Conservation (phyloP, 768 basidiomycete genomes). For the Russula foetens region DNA sequence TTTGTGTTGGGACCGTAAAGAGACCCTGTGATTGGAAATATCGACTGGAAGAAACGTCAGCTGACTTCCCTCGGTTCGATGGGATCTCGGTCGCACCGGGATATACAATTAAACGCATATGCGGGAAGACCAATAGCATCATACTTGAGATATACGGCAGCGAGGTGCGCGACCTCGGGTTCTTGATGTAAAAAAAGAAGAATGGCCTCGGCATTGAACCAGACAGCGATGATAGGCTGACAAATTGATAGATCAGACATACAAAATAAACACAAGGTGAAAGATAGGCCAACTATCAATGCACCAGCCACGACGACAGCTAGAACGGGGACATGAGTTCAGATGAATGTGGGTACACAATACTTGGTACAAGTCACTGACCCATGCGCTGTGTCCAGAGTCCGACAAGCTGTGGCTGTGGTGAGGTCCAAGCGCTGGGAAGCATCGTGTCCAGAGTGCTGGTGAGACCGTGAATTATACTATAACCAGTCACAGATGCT, state of each 20-base stretch:
- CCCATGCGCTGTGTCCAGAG: slow-evolving; percentile 88
- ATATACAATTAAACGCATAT: slow-evolving; percentile 49
- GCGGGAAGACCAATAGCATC: slow-evolving; percentile 75
- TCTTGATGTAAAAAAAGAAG: slow-evolving; percentile 73
- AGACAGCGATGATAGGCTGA: slow-evolving; percentile 54
- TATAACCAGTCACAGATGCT: slow-evolving; percentile 56
- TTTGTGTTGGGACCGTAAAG: slow-evolving; percentile 78
- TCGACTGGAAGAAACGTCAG: slow-evolving; percentile 32
- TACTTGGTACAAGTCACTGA: slow-evolving; percentile 28
- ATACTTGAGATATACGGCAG: slow-evolving; percentile 68
- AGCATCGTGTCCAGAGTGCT: slow-evolving; percentile 90
- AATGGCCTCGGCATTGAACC: slow-evolving; percentile 78
- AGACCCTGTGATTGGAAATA: slow-evolving; percentile 85
- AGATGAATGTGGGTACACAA: background rate
- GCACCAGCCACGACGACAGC: slow-evolving; percentile 52
- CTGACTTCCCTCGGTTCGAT: background rate
- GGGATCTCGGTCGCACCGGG: slow-evolving; percentile 32
- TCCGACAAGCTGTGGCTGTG: slow-evolving; percentile 76
- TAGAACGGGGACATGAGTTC: slow-evolving; percentile 24
- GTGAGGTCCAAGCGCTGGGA: slow-evolving; percentile 91
- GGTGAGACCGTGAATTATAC: slow-evolving; percentile 73
- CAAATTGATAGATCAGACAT: background rate
- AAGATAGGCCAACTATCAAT: slow-evolving; percentile 45
- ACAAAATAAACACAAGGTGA: background rate
- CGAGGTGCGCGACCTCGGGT: slow-evolving; percentile 72